Base-by-base conservation (phyloP, 1,284 basidiomycete genomes). In the Chondrostereum purpureum region DNA sequence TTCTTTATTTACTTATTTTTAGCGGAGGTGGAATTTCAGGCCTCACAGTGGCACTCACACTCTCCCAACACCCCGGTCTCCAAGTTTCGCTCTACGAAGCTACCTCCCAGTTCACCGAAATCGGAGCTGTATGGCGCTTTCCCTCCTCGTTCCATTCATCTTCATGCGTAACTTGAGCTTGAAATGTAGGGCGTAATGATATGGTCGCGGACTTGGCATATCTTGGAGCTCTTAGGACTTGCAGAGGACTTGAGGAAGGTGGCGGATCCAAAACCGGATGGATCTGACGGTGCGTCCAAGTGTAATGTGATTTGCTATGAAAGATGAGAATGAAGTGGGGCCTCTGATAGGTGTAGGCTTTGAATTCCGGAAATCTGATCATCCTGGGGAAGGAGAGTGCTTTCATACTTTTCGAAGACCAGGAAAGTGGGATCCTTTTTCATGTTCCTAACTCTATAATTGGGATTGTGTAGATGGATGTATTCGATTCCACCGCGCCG, bases 401-500 rank as follows among this genome's bases (percentile, higher is more conserved):
- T 72, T 71, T 50, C 62, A 62, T 46, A 51, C 66, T 16, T 63
- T 64, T 18, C 53, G 62, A 42, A 61, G 65, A 47, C 68, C 68
- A 20, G 68, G 70, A 69, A 51, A 48, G 68, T 51, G 5, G 18
- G 16, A 22, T 27, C 31, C 0, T 14, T 6, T 13, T 21, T 13
- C 3, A 6, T 12, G 13, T n/a, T 14, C 12, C 21, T 2, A 11
- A 19, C 20, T 23, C 23, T 45, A 3, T 38, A 2, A 18, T 22
- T 31, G 20, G 47, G 39, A 20, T 23, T 38, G 42, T 31, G 1
- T 36, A 69, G 66, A 64, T 52, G 62, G 64, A 5, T 65, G 62
- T 45, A 63, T 73, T 24, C 63, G 65, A 2, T 72, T 73, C 45
- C 70, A 74, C 51, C 64, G 72, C n/a, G 72, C 70, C 4, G 64